Conservation (phyloP, 495 filamentous ascomycete species). For the Hypoxylon lienhwacheense region DNA sequence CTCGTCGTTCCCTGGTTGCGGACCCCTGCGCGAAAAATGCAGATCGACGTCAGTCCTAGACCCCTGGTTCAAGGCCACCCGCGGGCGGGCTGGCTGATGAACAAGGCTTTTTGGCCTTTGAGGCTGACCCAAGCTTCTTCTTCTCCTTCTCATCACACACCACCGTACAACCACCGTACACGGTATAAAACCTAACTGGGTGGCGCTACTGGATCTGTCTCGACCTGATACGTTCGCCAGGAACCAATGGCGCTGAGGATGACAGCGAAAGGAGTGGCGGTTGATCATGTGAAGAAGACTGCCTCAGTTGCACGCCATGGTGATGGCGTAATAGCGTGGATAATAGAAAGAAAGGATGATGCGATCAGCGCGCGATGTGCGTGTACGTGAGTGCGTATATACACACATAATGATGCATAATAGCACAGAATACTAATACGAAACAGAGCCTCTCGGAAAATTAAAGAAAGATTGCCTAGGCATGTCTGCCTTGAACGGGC, state of each 20-base stretch:
- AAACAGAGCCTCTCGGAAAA: slow-evolving; percentile 12
- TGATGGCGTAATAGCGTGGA: slow-evolving; percentile 5
- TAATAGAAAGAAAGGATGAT: neutral
- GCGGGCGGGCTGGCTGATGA: neutral
- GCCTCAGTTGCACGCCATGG: neutral
- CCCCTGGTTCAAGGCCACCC: neutral
- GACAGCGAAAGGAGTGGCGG: neutral
- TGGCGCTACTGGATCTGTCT: slow-evolving; percentile 3
- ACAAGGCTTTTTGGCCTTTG: slow-evolving; percentile 7
- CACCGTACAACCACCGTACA: no score
- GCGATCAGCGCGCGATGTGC: slow-evolving; percentile 8
- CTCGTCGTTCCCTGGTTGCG: slow-evolving; percentile 10
- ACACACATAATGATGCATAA: no score
- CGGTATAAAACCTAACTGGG: slow-evolving; percentile 3
- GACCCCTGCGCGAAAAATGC: slow-evolving; percentile 21
- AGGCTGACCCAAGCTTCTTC: slow-evolving; percentile 12
- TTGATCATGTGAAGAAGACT: neutral
- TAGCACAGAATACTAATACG: no score
- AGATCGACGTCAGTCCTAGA: slow-evolving; percentile 24
- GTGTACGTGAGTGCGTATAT: no score
- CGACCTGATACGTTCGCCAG: slow-evolving; percentile 3
- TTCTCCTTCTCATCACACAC: no score
- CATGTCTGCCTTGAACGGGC: slow-evolving; percentile 5
- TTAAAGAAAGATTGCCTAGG: slow-evolving; percentile 5
- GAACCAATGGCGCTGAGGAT: neutral